Evolutionary conservation across 164 flowering plant genomes (phyloP).

Genomic region (Cinnamomum chago): DNA sequence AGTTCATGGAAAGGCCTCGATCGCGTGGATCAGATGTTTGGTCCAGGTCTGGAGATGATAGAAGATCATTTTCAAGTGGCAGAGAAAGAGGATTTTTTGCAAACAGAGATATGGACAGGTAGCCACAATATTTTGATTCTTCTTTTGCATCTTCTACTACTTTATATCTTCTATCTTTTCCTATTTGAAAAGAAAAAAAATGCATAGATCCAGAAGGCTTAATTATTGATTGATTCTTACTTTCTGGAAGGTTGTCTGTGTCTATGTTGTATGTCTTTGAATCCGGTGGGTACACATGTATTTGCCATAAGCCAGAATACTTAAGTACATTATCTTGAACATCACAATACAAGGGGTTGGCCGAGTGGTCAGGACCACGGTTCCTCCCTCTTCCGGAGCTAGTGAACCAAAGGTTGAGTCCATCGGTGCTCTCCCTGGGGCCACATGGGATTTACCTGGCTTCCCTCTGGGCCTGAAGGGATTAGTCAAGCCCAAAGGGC

Average conservation of each 20-base stretch:
- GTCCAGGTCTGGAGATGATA: constrained; percentile 52
- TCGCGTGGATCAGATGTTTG: constrained; percentile 62
- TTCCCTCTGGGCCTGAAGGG: too few species aligned
- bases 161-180: not conserved
- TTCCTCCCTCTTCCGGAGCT: too few species aligned
- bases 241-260: not conserved
- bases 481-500: too few species aligned
- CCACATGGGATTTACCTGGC: too few species aligned
- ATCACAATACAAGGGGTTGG: too few species aligned
- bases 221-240: not conserved
- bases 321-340: too few species aligned
- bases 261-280: not conserved
- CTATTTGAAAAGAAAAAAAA: not conserved
- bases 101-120: constrained; percentile 45
- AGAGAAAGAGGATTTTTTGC: constrained; percentile 46
- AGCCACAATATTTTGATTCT: not conserved
- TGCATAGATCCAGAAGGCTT: not conserved
- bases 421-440: too few species aligned
- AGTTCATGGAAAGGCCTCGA: constrained; percentile 50
- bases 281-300: not conserved
- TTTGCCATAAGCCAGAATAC: not conserved
- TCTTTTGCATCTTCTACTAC: not conserved
- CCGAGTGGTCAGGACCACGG: too few species aligned
- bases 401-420: too few species aligned
- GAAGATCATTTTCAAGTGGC: constrained; percentile 47